These are phyloP conservation scores for Tranzscheliella williamsii DNA, from an alignment of 1,284 basidiomycete genomes.

Conservation along the genomic window DNA sequence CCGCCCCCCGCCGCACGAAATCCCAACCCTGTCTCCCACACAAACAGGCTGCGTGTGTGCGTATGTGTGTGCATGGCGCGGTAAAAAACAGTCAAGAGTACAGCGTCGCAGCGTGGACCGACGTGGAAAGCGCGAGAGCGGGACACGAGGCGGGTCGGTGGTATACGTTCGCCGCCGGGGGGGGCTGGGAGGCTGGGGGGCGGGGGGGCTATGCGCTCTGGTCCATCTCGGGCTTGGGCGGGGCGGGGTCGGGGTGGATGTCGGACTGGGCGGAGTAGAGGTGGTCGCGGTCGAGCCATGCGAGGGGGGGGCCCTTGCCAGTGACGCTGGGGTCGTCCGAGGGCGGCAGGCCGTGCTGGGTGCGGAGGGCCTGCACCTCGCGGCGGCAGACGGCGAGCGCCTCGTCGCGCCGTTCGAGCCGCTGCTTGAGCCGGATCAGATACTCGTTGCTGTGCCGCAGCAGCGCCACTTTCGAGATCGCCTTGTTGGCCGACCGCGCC, in stretches of 20 bases:
- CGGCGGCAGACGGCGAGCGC: conserved; percentile 74
- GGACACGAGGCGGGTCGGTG: no score
- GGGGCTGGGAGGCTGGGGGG: no score
- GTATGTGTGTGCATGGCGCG: no score
- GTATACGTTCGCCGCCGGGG: no score
- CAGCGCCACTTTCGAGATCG: conserved; percentile 91
- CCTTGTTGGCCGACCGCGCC: conserved; percentile 65
- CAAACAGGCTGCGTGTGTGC: no score
- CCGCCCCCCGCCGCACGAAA: no score
- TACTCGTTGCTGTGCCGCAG: conserved; percentile 87
- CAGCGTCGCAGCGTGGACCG: no score
- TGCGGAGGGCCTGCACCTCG: conserved; percentile 72
- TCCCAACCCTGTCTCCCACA: no score
- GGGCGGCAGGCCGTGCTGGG: conserved; percentile 50
- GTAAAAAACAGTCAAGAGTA: no score
- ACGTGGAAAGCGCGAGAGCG: no score
- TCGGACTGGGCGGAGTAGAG: not conserved
- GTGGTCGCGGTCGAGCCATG: conserved; percentile 24
- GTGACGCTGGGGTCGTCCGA: conserved; percentile 27
- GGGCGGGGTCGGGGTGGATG: not conserved
- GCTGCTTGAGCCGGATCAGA: conserved; percentile 74
- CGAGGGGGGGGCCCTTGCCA: conserved; percentile 14
- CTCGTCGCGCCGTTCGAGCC: conserved; percentile 79
- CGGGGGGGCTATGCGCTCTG: conserved; percentile 11
- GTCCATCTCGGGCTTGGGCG: conserved; percentile 16